Evolutionary conservation across 495 filamentous ascomycete genomes (phyloP).

Genomic region (Amphirosellinia nigrospora): DNA sequence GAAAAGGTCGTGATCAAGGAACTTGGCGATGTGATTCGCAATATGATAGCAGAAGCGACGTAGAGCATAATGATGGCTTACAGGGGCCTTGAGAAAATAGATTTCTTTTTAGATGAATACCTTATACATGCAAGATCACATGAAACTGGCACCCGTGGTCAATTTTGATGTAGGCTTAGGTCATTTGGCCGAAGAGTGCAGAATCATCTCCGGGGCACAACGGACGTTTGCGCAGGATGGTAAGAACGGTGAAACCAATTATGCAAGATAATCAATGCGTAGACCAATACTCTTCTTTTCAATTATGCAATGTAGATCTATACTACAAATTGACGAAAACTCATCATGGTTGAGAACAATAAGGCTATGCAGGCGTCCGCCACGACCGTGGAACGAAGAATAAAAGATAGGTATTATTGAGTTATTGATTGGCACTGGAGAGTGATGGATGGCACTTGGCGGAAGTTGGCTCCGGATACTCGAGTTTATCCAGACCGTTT

Average conservation of each 20-base stretch:
- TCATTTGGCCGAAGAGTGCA: neutral
- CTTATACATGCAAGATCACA: neutral
- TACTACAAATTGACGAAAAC: neutral
- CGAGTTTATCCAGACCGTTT: slow-evolving; percentile 36
- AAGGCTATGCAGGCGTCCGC: neutral
- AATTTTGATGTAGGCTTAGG: neutral
- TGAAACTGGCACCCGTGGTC: neutral
- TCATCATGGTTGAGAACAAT: neutral
- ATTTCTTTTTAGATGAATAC: slow-evolving; percentile 10
- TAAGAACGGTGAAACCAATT: neutral
- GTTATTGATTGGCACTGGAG: slow-evolving; percentile 39
- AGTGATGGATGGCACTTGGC: slow-evolving; percentile 29
- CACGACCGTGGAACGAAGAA: neutral
- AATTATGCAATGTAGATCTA: slow-evolving; percentile 13
- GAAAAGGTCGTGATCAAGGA: slow-evolving; percentile 57
- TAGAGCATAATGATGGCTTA: neutral
- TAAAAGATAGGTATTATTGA: slow-evolving; percentile 24
- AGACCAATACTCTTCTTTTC: neutral
- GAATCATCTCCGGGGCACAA: neutral
- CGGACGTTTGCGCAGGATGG: neutral
- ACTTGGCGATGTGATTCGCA: slow-evolving; percentile 52
- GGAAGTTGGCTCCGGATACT: slow-evolving; percentile 36
- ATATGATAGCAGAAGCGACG: slow-evolving; percentile 41
- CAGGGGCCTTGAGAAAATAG: neutral
- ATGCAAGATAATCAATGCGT: neutral